Percentiles rank a stretch among this genome's conserved stretches.
phyloP scores from a whole-genome alignment of 2,329 filamentous ascomycete species.

The Colletotrichum sp. region DNA sequence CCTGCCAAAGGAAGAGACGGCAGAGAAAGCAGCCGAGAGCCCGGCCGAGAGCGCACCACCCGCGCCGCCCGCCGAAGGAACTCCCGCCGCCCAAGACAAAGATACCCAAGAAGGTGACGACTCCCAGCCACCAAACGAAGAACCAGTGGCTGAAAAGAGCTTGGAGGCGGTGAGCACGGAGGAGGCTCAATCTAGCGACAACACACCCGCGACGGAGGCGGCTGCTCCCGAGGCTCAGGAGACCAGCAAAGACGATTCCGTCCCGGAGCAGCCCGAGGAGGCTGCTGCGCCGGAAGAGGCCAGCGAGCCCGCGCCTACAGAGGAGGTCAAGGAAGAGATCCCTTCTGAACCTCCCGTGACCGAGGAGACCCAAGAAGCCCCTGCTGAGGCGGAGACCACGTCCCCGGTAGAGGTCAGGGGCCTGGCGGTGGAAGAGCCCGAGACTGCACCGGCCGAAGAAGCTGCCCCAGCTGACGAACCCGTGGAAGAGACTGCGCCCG shows the following conservation, averaged over 20 bases:
- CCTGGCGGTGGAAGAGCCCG: background rate
- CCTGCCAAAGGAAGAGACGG: background rate
- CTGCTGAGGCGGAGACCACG: background rate
- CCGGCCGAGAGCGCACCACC: background rate
- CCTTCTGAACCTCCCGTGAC: background rate
- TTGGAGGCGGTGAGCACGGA: background rate
- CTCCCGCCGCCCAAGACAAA: background rate
- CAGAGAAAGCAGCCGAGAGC: background rate
- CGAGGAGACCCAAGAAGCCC: background rate
- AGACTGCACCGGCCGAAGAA: background rate
- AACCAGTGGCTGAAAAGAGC: slow-evolving; percentile 17
- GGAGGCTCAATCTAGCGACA: background rate
- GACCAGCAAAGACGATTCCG: background rate
- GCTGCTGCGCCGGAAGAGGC: background rate
- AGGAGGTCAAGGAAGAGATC: background rate
- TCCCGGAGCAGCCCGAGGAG: background rate
- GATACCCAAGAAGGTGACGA: slow-evolving; percentile 5
- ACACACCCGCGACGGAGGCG: background rate
- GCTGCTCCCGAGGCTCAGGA: background rate
- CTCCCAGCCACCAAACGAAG: slow-evolving; percentile 15
- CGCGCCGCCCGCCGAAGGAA: background rate
- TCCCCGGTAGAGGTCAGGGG: background rate
- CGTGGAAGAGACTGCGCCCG: background rate
- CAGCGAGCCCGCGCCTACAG: background rate
- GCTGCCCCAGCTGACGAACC: background rate